Base-by-base conservation (phyloP, 768 basidiomycete genomes). In the Tricholoma matsutake region DNA sequence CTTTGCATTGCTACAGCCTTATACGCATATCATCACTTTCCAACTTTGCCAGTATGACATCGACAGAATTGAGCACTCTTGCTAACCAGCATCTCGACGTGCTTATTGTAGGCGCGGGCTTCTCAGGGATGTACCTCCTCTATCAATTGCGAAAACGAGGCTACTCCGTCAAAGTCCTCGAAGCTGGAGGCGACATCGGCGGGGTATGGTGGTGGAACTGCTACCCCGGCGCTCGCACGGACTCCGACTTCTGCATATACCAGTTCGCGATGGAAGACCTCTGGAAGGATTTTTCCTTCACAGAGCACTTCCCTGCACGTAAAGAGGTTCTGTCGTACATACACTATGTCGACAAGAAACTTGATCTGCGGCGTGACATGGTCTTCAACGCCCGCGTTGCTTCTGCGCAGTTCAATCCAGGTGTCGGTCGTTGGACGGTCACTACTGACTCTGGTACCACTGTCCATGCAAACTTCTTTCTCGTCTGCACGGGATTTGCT, bases 401-500 rank as follows among this genome's bases (percentile, higher is more conserved):
- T n/a, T 56, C 68, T 28, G 69, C 71, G 4, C 54, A 57, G 11
- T 72, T 70, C 43, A 60, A 70, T 45, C 52, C 57, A 7, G 28
- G 16, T 32, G 61, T 51, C 5, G 54, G 67, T 37, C 61, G 67
- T n/a, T 72, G 71, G 71, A 53, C 61, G 2, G 68, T 72, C 39
- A 55, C 55, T 13, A 67, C 67, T 3, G 53, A 68, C 29, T 56
- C 55, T 9, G 68, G 71, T 3, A 54, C n/a, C 3, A 64, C 63
- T 20, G 58, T 64, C 7, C 59, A 47, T 4, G 51, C 71, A 6
- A 64, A 63, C 1, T 69, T 66, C 61, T 60, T 72, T 25, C 32
- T 68, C 25, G 64, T 69, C 10, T 67, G 67, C 43, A 69, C 68
- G 14, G 69, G 71, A 4, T 67, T 68, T 25, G 65, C 67, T 3